Conservation (phyloP, 2,329 filamentous ascomycete genomes). For the Colletotrichum melonis region DNA sequence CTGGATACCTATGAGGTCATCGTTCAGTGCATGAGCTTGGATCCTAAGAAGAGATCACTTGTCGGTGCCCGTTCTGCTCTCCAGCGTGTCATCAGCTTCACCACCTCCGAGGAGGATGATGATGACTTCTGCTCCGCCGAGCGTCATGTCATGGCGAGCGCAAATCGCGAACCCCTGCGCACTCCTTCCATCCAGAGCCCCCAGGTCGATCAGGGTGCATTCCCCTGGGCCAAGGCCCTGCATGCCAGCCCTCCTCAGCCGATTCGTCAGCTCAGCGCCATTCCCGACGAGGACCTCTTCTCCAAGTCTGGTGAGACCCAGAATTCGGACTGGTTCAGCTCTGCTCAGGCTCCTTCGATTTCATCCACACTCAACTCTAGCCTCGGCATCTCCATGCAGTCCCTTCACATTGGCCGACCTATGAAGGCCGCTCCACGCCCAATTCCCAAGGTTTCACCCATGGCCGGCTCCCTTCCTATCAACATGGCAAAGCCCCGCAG, state of each 20-base stretch:
- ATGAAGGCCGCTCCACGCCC: conserved; percentile 55
- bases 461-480: conserved; percentile 80
- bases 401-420: conserved; percentile 67
- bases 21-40: conserved; percentile 88
- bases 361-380: conserved; percentile 88
- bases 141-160: conserved; percentile 80
- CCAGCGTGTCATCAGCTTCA: conserved; percentile 86
- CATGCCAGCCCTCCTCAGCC: conserved; percentile 78
- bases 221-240: conserved; percentile 94
- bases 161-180: conserved; percentile 93
- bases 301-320: conserved; percentile 76
- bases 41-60: conserved; percentile 89
- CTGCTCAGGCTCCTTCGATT: conserved; percentile 81
- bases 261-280: conserved; percentile 87
- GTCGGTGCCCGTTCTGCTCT: conserved; percentile 82
- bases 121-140: conserved; percentile 95
- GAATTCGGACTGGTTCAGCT: conserved; percentile 79
- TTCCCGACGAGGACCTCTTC: conserved; percentile 88
- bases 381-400: conserved; percentile 84
- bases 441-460: conserved; percentile 65
- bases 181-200: conserved; percentile 96
- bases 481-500: conserved; percentile 81
- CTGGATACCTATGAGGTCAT: conserved; percentile 97
- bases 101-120: conserved; percentile 88
- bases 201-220: conserved; percentile 81